Conservation (phyloP, 768 basidiomycete species). For the Lyophyllum semitale region DNA sequence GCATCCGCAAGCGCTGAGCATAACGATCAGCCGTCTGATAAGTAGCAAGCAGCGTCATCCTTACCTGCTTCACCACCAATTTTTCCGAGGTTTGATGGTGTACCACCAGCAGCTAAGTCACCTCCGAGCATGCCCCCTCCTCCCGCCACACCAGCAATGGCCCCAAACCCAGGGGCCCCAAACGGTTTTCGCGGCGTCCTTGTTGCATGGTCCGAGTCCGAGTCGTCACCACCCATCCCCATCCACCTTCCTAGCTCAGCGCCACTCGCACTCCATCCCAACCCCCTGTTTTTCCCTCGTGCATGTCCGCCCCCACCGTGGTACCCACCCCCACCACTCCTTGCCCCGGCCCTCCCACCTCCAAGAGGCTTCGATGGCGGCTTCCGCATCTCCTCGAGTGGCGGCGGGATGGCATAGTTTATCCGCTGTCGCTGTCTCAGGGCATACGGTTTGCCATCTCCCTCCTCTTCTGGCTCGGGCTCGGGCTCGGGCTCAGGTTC, state of each 20-base stretch:
- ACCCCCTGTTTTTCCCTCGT: constrained; percentile 41
- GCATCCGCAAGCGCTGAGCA: constrained; percentile 82
- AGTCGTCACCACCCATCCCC: constrained; percentile 73
- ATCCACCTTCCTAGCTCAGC: constrained; percentile 79
- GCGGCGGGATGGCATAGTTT: constrained; percentile 83
- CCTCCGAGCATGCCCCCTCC: constrained; percentile 61
- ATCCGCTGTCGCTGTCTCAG: constrained; percentile 68
- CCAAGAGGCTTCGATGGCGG: constrained; percentile 41
- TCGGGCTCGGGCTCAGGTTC: constrained; percentile 46
- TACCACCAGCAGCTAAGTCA: constrained; percentile 72
- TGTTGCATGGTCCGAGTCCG: constrained; percentile 72
- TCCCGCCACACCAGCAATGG: constrained; percentile 39
- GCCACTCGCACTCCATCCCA: constrained; percentile 80
- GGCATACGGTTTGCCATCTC: constrained; percentile 61
- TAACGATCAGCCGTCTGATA: background rate
- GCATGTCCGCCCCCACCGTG: constrained; percentile 32
- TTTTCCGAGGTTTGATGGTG: constrained; percentile 85
- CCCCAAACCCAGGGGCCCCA: constrained; percentile 54
- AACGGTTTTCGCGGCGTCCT: constrained; percentile 72
- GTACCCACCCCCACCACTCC: constrained; percentile 25
- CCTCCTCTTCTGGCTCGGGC: constrained; percentile 49
- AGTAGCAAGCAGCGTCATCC: constrained; percentile 22
- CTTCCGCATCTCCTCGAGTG: constrained; percentile 67
- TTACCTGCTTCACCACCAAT: constrained; percentile 70
- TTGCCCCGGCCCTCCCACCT: constrained; percentile 28